These are phyloP conservation scores for Populus hybrid DNA, from an alignment of 441 rosid genomes.

Conservation along the genomic window DNA sequence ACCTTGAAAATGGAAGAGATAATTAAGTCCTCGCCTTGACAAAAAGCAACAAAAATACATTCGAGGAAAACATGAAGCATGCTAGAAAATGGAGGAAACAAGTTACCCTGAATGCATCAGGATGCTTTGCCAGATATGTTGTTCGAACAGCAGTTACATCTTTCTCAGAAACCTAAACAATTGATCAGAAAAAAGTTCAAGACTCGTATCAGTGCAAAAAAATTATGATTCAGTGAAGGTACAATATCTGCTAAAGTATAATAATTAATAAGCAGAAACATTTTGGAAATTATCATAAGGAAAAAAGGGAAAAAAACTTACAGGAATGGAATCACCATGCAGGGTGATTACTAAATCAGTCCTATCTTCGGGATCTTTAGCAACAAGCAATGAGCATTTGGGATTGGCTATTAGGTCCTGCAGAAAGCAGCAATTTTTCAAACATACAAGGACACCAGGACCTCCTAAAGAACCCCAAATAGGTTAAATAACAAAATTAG, in stretches of 20 bases:
- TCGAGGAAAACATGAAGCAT: not conserved
- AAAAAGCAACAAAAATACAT: not conserved
- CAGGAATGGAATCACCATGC: slow-evolving; percentile 81
- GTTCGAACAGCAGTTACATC: slow-evolving; percentile 56
- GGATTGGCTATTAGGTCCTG: slow-evolving; percentile 80
- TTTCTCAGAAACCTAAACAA: slow-evolving; percentile 54
- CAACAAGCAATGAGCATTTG: slow-evolving; percentile 79
- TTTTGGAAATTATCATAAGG: not conserved
- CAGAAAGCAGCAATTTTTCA: slow-evolving; percentile 15
- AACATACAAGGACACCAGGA: slow-evolving; percentile 1
- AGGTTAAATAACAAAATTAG: slow-evolving; percentile 6
- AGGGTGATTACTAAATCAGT: slow-evolving; percentile 75
- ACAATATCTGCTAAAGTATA: not conserved
- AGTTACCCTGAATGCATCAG: slow-evolving; percentile 88
- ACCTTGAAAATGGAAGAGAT: slow-evolving; percentile 45
- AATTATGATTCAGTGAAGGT: not conserved
- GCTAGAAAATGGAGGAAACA: slow-evolving; percentile 12
- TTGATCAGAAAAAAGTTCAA: slow-evolving; percentile 7
- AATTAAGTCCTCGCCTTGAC: slow-evolving; percentile 13
- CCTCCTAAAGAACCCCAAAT: not conserved
- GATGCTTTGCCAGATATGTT: slow-evolving; percentile 83
- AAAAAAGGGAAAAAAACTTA: slow-evolving; percentile 28
- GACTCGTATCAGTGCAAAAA: slow-evolving; percentile 6
- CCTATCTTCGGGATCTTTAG: slow-evolving; percentile 84
- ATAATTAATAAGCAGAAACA: not conserved